Evolutionary conservation across 108 stramenopile species (phyloP), one percentile per base, ranked within the genome.

Genomic region (Parietichytrium sp.): DNA sequence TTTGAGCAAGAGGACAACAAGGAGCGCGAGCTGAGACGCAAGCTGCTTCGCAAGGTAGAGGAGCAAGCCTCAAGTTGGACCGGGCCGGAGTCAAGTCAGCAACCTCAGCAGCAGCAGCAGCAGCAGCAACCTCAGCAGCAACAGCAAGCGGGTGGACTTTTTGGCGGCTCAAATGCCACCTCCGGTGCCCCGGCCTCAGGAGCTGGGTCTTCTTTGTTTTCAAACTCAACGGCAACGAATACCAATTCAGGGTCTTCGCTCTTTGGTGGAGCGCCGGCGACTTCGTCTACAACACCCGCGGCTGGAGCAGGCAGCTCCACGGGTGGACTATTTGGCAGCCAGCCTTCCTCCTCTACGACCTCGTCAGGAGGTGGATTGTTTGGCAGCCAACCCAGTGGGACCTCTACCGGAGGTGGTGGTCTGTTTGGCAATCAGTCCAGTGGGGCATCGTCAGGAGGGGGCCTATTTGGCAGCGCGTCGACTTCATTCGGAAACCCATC

Each of bases 1-100:
- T 72, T 72, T 45, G 38, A 72, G 61, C 61, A 72, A 72, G 61
- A 72, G 61, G 61, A 72, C 42, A 72, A 72, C 61, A 72, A 72
- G 33, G 61, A 72, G 61, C 61, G 61, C 29, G 61, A 72, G 42
- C 61, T 33, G 10, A 33, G 61, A n/a, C 33, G 61, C 10, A 72
- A 72, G 61, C 61, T 72, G 36, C 33, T 72, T 16, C 61, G 61
- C 61, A 72, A 72, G 61, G 61, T 72, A n/a, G 61, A 72, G 0
- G 61, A 72, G 61, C 61, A 72, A 20, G 61, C 61, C 6, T 33
- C 61, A 16, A 36, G 36, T 16, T 72, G 61, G 61, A 72, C 61
- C 0, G 61, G 61, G 8, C 61, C 61, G n/a, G 4, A 33, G 23
- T n/a, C 36, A 13, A 23, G 8, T 12, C 38, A 25, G 2, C 61